Evolutionary conservation across 345 rosid species (phyloP), one percentile per base, ranked within the genome.

Genomic region (Noccaea caerulescens): DNA sequence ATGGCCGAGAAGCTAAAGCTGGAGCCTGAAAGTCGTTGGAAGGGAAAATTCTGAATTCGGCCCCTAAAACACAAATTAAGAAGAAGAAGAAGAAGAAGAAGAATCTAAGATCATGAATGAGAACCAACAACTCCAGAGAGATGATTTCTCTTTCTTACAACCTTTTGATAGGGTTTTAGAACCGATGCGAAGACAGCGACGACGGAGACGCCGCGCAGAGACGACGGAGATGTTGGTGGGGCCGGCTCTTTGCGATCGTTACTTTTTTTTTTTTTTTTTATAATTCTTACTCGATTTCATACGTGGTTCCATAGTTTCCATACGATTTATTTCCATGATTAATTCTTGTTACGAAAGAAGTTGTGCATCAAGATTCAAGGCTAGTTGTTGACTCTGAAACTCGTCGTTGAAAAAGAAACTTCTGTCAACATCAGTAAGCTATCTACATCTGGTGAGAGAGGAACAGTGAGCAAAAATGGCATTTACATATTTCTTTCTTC

Each of bases 401-500:
- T 56, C 9, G 61, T 4, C 52, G 23, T 20, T 8, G 11, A 47
- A 8, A 9, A 8, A 20, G 1, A 20, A 20, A 20, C 23, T 20
- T 20, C 1, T 20, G 23, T 20, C 23, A 20, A 20, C 23, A 20
- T 20, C 23, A 20, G 23, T 20, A 36, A 4, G 49, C 58, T 69
- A 69, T 46, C 73, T 58, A 58, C 65, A 58, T 27, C 63, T 67
- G 5, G 34, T 8, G 44, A 32, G 34, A 43, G 54, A 32, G 34
- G 12, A 55, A 13, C 18, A 6, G 58, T 69, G 50, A 75, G 70
- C 74, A 69, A 75, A 69, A 76, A 47, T 67, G 62, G 62, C 51
- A 6, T 87, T 82, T 85, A 86, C 91, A 85, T 67, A 82, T 82
- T 81, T 33, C 45, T 18, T 80, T 77, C 81, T 80, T 81, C 81